Evolutionary conservation across 768 basidiomycete genomes (phyloP).

Genomic region (Leccinum sublutescens): DNA sequence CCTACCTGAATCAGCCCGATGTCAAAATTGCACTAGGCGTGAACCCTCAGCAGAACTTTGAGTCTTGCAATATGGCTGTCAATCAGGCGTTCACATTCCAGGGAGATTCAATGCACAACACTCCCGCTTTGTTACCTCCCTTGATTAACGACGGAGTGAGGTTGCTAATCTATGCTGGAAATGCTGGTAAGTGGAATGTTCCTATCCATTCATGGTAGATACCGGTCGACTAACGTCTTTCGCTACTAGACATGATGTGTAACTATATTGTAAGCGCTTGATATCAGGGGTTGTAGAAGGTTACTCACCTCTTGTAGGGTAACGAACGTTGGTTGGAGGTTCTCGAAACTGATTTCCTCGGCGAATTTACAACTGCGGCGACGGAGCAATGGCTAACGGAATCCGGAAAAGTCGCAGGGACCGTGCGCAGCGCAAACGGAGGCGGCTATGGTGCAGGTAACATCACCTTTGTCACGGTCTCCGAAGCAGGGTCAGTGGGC

Average conservation of each 20-base stretch:
- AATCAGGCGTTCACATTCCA: constrained; percentile 78
- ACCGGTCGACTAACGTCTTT: constrained; percentile 14
- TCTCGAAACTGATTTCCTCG: constrained; percentile 59
- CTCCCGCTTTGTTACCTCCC: constrained; percentile 72
- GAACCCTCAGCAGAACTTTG: constrained; percentile 54
- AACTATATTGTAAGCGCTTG: constrained; percentile 61
- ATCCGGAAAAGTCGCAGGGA: constrained; percentile 59
- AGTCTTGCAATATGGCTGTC: constrained; percentile 74
- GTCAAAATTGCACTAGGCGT: constrained; percentile 82
- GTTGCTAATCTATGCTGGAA: constrained; percentile 87
- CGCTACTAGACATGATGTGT: constrained; percentile 73
- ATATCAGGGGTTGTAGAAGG: background rate
- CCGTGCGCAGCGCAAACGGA: constrained; percentile 68
- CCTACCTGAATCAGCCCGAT: constrained; percentile 76
- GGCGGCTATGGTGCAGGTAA: constrained; percentile 71
- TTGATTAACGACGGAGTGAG: constrained; percentile 81
- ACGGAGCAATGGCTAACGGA: constrained; percentile 56
- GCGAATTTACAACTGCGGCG: constrained; percentile 53
- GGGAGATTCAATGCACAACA: constrained; percentile 87
- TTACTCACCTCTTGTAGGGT: constrained; percentile 42
- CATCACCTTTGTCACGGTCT: constrained; percentile 74
- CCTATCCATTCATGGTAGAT: background rate
- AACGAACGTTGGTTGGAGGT: constrained; percentile 74
- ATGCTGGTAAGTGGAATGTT: constrained; percentile 53
- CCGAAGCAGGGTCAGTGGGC: constrained; percentile 71